Percentiles rank a stretch among this genome's conserved stretches.
Evolutionary conservation across 179 eudicot species (phyloP).

Genomic region (Amaranthus tricolor): DNA sequence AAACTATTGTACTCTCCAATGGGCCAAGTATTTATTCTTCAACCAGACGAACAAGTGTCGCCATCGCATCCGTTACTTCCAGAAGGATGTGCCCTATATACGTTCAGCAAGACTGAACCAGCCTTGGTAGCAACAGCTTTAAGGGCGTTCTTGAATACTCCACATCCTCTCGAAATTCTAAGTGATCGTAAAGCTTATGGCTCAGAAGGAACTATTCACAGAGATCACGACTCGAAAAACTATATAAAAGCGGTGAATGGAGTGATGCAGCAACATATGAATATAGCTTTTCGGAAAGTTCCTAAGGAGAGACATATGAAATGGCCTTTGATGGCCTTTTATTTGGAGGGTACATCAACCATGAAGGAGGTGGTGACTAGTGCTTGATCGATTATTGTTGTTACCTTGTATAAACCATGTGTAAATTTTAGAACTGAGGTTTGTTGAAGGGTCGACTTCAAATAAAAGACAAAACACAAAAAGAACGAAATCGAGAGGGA

Average conservation of each 20-base stretch:
- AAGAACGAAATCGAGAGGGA: not conserved
- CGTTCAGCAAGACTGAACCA: constrained; percentile 33
- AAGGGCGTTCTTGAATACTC: constrained; percentile 61
- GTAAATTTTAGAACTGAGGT: not conserved
- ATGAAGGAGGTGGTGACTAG: constrained; percentile 45
- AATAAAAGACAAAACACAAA: not conserved
- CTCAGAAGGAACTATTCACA: constrained; percentile 65
- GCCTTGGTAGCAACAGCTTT: constrained; percentile 39
- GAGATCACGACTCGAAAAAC: constrained; percentile 89
- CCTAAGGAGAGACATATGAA: constrained; percentile 41
- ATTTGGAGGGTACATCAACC: constrained; percentile 24
- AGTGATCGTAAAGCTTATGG: constrained; percentile 83
- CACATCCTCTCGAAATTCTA: constrained; percentile 79
- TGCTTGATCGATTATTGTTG: constrained; percentile 25
- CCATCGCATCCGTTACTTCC: constrained; percentile 80
- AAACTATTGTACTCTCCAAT: constrained; percentile 71
- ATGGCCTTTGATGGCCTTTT: constrained; percentile 53
- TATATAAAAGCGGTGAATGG: constrained; percentile 65
- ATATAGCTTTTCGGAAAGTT: constrained; percentile 29
- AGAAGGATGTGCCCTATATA: constrained; percentile 64
- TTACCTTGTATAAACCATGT: not conserved
- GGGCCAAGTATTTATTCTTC: constrained; percentile 80
- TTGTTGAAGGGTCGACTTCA: not conserved
- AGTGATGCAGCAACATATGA: constrained; percentile 49
- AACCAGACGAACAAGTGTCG: constrained; percentile 63